phyloP scores from a whole-genome alignment of 495 filamentous ascomycete species.

The Hypoxylon lienhwacheense region DNA sequence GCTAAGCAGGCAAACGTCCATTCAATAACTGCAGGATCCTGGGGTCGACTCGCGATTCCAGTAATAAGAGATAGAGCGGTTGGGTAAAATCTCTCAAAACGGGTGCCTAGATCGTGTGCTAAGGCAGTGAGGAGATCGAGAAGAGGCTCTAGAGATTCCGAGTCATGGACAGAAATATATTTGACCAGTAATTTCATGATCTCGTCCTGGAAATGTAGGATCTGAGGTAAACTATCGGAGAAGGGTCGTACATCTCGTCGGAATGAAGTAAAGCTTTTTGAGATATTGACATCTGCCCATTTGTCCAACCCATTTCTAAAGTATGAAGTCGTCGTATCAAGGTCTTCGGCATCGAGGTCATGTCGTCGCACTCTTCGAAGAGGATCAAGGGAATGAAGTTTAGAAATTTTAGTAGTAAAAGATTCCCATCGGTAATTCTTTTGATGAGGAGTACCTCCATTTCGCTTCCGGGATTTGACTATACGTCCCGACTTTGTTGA shows the following conservation, averaged over 20 bases:
- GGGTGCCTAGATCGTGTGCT: slow-evolving; percentile 84
- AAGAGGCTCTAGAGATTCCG: slow-evolving; percentile 78
- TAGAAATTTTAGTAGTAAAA: slow-evolving; percentile 90
- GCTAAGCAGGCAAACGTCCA: slow-evolving; percentile 96
- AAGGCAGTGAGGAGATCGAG: slow-evolving; percentile 83
- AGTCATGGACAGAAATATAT: slow-evolving; percentile 75
- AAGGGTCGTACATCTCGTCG: slow-evolving; percentile 69
- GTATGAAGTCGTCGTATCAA: slow-evolving; percentile 71
- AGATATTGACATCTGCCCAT: slow-evolving; percentile 90
- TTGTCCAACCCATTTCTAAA: slow-evolving; percentile 78
- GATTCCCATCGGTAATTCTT: slow-evolving; percentile 87
- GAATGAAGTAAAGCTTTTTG: slow-evolving; percentile 75
- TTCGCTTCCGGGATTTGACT: slow-evolving; percentile 64
- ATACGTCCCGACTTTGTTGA: slow-evolving; percentile 65
- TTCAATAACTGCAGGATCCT: slow-evolving; percentile 78
- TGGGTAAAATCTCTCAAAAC: slow-evolving; percentile 85
- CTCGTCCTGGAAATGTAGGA: slow-evolving; percentile 81
- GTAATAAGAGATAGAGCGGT: slow-evolving; percentile 68
- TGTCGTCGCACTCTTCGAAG: slow-evolving; percentile 80
- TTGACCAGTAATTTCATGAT: slow-evolving; percentile 77
- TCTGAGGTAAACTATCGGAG: slow-evolving; percentile 86
- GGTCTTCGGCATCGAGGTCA: slow-evolving; percentile 75
- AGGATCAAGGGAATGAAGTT: slow-evolving; percentile 84
- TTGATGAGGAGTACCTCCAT: slow-evolving; percentile 67
- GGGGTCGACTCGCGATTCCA: slow-evolving; percentile 49